phyloP scores from a whole-genome alignment of 805 yeast genomes.

The Starmerella potacharoeniae region DNA sequence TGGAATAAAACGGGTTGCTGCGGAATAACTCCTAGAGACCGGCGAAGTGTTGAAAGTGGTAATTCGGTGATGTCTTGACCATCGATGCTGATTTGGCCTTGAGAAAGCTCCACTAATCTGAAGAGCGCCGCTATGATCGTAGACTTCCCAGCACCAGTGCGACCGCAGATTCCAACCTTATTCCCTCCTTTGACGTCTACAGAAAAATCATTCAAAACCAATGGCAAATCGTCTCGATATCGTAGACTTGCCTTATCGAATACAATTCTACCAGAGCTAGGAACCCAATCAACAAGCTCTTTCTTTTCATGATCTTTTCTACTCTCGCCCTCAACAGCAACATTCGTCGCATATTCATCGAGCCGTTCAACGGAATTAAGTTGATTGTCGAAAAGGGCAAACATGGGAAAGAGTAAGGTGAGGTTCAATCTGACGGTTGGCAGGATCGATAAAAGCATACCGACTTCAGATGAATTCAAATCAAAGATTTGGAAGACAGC shows the following conservation, averaged over 20 bases:
- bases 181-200: constrained; percentile 44
- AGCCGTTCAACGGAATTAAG: constrained; percentile 66
- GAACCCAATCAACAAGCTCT: constrained; percentile 43
- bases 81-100: constrained; percentile 50
- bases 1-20: constrained; percentile 79
- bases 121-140: constrained; percentile 62
- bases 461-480: constrained; percentile 51
- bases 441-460: constrained; percentile 52
- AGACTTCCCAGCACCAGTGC: constrained; percentile 84
- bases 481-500: constrained; percentile 49
- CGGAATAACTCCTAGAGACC: constrained; percentile 68
- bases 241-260: constrained; percentile 48
- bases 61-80: constrained; percentile 50
- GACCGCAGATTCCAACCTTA: constrained; percentile 75
- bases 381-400: constrained; percentile 60
- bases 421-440: constrained; percentile 43
- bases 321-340: constrained; percentile 43
- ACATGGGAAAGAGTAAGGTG: constrained; percentile 46
- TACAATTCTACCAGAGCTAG: constrained; percentile 44
- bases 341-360: constrained; percentile 45
- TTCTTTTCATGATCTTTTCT: constrained; percentile 52
- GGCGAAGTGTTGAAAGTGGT: constrained; percentile 56
- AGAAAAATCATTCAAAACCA: constrained; percentile 46
- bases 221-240: constrained; percentile 54
- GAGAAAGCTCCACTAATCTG: constrained; percentile 47